Percentiles rank a stretch among this genome's conserved stretches.
Conservation (phyloP, 2,329 filamentous ascomycete genomes). For the Fusarium decemcellulare region DNA sequence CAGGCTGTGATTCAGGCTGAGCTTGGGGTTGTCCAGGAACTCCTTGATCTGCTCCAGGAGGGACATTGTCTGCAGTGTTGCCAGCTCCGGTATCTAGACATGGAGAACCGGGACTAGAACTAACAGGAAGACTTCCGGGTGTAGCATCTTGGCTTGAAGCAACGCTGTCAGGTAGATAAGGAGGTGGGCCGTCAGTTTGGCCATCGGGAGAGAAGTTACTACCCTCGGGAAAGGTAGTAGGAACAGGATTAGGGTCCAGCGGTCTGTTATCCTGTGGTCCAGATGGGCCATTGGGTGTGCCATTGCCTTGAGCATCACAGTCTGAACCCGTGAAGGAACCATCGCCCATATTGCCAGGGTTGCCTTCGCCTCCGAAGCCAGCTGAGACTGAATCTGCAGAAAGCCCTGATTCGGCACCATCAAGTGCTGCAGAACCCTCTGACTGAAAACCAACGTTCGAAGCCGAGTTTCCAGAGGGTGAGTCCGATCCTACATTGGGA, state of each 20-base stretch:
- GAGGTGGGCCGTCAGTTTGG: constrained; percentile 1
- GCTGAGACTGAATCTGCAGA: not conserved
- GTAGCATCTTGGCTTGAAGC: not conserved
- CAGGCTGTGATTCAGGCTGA: constrained; percentile 16
- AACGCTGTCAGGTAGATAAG: not conserved
- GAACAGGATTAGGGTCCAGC: constrained; percentile 2
- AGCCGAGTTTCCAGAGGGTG: not conserved
- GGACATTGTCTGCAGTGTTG: not conserved
- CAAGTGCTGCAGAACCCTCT: not conserved
- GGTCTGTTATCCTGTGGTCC: constrained; percentile 4
- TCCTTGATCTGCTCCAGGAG: not conserved
- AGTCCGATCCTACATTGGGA: constrained; percentile 4
- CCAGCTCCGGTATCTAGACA: not conserved
- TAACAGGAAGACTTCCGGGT: not conserved
- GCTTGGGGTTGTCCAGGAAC: constrained; percentile 5
- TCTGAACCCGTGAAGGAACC: constrained; percentile 5
- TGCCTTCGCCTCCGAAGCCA: not conserved
- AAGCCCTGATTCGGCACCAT: not conserved
- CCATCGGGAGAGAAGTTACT: not conserved
- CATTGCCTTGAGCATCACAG: constrained; percentile 1
- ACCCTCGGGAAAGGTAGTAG: not conserved
- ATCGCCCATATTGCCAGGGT: not conserved
- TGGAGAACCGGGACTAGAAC: not conserved
- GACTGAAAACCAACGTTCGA: not conserved
- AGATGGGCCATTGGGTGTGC: not conserved